Evolutionary conservation across 805 yeast species (phyloP).

Genomic region (Yarrowia sp.): DNA sequence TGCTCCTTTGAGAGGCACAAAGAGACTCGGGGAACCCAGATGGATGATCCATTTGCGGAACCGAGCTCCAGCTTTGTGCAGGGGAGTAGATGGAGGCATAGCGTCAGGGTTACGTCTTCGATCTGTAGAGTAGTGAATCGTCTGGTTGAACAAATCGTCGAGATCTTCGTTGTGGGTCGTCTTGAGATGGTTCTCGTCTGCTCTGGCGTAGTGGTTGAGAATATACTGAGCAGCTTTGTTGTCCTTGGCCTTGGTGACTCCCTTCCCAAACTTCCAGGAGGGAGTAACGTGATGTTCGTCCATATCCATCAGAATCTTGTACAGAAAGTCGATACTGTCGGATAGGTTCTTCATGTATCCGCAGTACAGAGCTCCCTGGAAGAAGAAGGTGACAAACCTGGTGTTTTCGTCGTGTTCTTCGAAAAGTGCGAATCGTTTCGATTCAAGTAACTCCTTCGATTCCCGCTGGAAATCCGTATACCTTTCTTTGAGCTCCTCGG

Average conservation of each 20-base stretch:
- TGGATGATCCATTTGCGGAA: background rate
- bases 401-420: background rate
- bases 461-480: background rate
- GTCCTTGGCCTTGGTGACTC: background rate
- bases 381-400: conserved; percentile 1
- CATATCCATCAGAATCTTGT: background rate
- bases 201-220: background rate
- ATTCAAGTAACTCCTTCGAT: background rate
- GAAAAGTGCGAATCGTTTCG: background rate
- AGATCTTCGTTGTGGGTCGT: conserved; percentile 23
- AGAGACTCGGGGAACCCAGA: conserved; percentile 36
- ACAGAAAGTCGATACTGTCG: background rate
- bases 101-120: conserved; percentile 33
- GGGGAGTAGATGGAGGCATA: background rate
- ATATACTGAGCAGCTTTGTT: background rate
- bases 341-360: conserved; percentile 2
- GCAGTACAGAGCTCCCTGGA: conserved; percentile 14
- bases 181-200: background rate
- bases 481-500: background rate
- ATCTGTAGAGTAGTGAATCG: background rate
- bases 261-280: conserved; percentile 3
- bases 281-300: background rate
- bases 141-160: conserved; percentile 5
- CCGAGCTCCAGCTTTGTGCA: conserved; percentile 5
- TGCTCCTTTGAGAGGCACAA: conserved; percentile 46